Conservation (phyloP, 139 green algal genomes). For the Marvania coccoides region DNA sequence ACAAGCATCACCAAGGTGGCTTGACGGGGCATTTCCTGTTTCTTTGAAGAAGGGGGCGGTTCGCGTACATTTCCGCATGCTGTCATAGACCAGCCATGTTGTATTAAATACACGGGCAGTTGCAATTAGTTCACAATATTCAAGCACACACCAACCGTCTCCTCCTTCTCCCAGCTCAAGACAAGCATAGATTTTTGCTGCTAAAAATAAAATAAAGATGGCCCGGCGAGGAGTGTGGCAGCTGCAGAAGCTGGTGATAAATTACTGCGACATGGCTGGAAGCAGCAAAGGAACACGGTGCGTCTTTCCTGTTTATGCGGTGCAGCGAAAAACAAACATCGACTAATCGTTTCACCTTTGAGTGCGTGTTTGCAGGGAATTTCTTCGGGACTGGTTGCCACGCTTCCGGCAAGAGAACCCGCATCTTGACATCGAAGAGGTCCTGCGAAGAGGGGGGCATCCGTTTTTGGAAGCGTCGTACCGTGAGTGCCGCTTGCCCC, state of each 20-base stretch:
- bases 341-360: background rate
- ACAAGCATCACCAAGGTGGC: too few relatives aligned
- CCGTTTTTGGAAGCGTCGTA: conserved; percentile 22
- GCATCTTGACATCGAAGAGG: conserved; percentile 20
- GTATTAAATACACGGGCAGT: too few relatives aligned
- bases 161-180: too few relatives aligned
- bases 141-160: too few relatives aligned
- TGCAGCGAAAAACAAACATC: too few relatives aligned
- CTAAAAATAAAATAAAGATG: conserved; percentile 14
- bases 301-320: background rate
- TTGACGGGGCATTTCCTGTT: too few relatives aligned
- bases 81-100: too few relatives aligned
- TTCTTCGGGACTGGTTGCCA: conserved; percentile 22
- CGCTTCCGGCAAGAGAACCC: conserved; percentile 30
- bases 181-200: too few relatives aligned
- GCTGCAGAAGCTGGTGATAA: conserved; percentile 25
- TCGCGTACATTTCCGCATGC: too few relatives aligned
- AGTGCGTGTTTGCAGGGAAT: conserved; percentile 14
- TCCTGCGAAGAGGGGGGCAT: conserved; percentile 16
- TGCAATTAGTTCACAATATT: too few relatives aligned
- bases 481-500: conserved; percentile 5
- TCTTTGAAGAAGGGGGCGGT: too few relatives aligned
- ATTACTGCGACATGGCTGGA: conserved; percentile 30
- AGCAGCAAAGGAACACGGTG: conserved; percentile 34
- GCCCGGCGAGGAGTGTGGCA: conserved; percentile 35